phyloP scores from a whole-genome alignment of 2,329 filamentous ascomycete species.

The Diaporthe australafricana region DNA sequence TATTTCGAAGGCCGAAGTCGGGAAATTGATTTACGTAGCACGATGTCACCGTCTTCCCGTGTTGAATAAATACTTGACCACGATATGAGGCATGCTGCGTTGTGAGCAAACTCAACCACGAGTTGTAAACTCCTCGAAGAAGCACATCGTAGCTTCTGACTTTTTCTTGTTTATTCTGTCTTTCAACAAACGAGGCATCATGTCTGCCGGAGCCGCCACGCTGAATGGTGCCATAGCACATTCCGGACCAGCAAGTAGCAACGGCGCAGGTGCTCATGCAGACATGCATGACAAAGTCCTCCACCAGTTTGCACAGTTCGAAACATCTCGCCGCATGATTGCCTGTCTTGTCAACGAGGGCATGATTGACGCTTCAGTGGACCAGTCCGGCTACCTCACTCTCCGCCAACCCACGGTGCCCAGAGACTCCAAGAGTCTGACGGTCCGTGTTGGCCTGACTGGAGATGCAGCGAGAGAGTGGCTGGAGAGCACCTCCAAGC shows the following conservation, averaged over 20 bases:
- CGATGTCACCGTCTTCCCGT: not conserved
- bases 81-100: not conserved
- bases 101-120: not conserved
- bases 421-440: not conserved
- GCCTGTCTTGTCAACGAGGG: slow-evolving; percentile 24
- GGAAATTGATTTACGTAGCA: not conserved
- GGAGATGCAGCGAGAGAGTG: slow-evolving; percentile 16
- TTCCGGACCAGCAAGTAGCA: not conserved
- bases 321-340: slow-evolving; percentile 17
- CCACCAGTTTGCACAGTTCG: slow-evolving; percentile 12
- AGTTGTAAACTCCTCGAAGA: not conserved
- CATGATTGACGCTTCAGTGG: slow-evolving; percentile 8
- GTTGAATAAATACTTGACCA: too few relatives aligned
- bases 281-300: slow-evolving; percentile 8
- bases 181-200: not conserved
- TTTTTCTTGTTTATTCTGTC: too few relatives aligned
- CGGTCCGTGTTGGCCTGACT: not conserved
- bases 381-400: slow-evolving; percentile 13
- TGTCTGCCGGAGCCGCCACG: slow-evolving; percentile 8
- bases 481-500: slow-evolving; percentile 1
- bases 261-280: not conserved
- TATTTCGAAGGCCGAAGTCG: not conserved
- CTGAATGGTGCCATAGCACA: not conserved
- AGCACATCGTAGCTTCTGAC: not conserved
- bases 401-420: not conserved